Conservation (phyloP, 1,284 basidiomycete genomes). For the Cryptococcus floricola region DNA sequence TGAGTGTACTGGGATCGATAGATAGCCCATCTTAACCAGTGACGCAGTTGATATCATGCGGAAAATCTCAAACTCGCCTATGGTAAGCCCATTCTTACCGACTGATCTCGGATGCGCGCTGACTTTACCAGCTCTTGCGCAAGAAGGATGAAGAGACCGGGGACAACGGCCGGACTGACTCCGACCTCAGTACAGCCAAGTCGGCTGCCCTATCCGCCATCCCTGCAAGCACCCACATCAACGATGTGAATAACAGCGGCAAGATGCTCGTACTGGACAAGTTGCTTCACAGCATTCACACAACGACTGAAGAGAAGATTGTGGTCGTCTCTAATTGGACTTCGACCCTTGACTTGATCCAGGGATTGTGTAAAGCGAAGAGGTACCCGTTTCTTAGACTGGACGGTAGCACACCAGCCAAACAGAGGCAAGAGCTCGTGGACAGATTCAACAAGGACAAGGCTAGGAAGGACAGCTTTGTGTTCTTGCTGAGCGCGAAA, state of each 20-base stretch:
- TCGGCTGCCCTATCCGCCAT: slow-evolving; percentile 62
- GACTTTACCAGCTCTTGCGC: slow-evolving; percentile 58
- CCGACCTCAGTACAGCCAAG: slow-evolving; percentile 45
- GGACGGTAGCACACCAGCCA: slow-evolving; percentile 78
- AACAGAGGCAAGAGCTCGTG: slow-evolving; percentile 64
- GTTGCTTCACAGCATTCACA: slow-evolving; percentile 61
- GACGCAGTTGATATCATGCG: slow-evolving; percentile 55
- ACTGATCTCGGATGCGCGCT: not conserved
- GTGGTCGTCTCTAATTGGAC: slow-evolving; percentile 88
- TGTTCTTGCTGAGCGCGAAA: slow-evolving; percentile 92
- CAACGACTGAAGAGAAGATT: slow-evolving; percentile 85
- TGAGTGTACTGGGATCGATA: slow-evolving; percentile 35
- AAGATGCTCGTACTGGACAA: slow-evolving; percentile 74
- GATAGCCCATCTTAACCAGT: not conserved
- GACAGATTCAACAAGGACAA: slow-evolving; percentile 41
- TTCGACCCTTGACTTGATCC: slow-evolving; percentile 85
- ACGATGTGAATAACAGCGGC: slow-evolving; percentile 72
- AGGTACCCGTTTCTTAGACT: slow-evolving; percentile 77
- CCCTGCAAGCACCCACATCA: slow-evolving; percentile 60
- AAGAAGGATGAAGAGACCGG: slow-evolving; percentile 56
- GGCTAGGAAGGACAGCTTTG: slow-evolving; percentile 51
- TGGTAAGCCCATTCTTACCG: slow-evolving; percentile 42
- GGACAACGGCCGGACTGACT: slow-evolving; percentile 14
- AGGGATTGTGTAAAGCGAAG: slow-evolving; percentile 73
- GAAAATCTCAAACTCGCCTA: slow-evolving; percentile 91